Percentiles rank a stretch among this genome's conserved stretches.
Evolutionary conservation across 2,329 filamentous ascomycete genomes (phyloP).

Genomic region (Aspergillus sclerotialis): DNA sequence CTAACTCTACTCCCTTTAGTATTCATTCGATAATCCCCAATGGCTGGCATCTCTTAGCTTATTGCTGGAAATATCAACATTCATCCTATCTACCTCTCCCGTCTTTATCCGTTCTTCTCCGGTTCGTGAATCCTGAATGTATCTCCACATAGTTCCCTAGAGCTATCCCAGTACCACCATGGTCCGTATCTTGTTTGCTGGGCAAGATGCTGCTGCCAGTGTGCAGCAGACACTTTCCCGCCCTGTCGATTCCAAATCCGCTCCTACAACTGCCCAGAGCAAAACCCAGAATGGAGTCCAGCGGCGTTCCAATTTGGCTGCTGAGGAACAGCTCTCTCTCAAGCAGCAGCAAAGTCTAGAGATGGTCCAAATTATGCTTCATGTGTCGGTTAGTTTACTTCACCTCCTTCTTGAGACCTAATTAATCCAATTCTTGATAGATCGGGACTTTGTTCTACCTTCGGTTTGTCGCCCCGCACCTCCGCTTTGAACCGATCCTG

Average conservation of each 20-base stretch:
- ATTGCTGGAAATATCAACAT: too few species aligned
- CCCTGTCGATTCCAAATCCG: slow-evolving; percentile 4
- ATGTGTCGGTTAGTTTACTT: slow-evolving; percentile 34
- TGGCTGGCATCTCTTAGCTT: too few species aligned
- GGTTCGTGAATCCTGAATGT: background rate
- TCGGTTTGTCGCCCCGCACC: slow-evolving; percentile 16
- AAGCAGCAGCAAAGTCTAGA: slow-evolving; percentile 41
- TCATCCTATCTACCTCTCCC: too few species aligned
- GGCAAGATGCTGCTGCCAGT: slow-evolving; percentile 11
- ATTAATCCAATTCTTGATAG: slow-evolving; percentile 15
- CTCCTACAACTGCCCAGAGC: slow-evolving; percentile 7
- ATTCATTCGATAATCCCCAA: too few species aligned
- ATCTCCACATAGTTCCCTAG: background rate
- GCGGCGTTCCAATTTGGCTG: slow-evolving; percentile 3
- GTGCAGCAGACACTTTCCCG: slow-evolving; percentile 9
- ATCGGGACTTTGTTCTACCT: slow-evolving; percentile 29
- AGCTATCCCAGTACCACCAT: background rate
- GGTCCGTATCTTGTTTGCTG: slow-evolving; percentile 20
- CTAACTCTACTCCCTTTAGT: background rate
- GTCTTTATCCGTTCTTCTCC: background rate
- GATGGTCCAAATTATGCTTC: slow-evolving; percentile 42
- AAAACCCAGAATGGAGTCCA: slow-evolving; percentile 10
- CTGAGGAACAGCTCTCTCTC: slow-evolving; percentile 11
- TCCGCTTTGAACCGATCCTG: slow-evolving; percentile 4
- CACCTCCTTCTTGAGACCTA: background rate